Base-by-base conservation (phyloP, 1,284 basidiomycete species). In the Boletellus deceptivus region DNA sequence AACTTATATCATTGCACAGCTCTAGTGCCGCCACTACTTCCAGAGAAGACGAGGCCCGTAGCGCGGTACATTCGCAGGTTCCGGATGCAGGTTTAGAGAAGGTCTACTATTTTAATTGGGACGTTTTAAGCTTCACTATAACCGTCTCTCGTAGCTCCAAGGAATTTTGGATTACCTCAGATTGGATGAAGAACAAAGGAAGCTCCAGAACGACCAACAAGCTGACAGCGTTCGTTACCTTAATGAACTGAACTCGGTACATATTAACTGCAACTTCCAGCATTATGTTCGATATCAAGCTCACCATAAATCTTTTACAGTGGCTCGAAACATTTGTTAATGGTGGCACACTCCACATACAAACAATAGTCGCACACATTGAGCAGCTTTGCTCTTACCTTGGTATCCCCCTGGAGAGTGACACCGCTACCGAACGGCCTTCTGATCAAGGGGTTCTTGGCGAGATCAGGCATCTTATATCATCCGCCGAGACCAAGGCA, bases 261-360 rank as follows among this genome's bases (percentile, higher is more conserved):
- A 76, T 63, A 33, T 33, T 18, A 3, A 41, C 45, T 7, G 13
- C 27, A 36, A 40, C 17, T 20, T 14, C 16, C 16, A 13, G 3
- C 27, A 2, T 45, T 22, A 10, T 14, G 27, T 6, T 16, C 31
- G 34, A 10, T n/a, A 36, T 36, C 24, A 6, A 50, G 29, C 47
- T 13, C 33, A 27, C 43, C 22, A 3, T 16, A 22, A 22, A 46
- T 6, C 37, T 8, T 50, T n/a, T 22, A 4, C 42, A 89, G 86
- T 93, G 91, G 91, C 76, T 93, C 27, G 89, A 91, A 58, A 74
- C 83, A 3, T 91, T 92, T 63, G 87, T 91, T 36, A 80, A 81
- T 41, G 83, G 84, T 48, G 84, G 85, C 8, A 83, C 84, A 0
- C 76, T 76, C 16, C 86, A 91, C 55, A 83, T 90, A 25, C 80